Conservation (phyloP, 176 grass and related monocot species). For the Oryza australiensis region DNA sequence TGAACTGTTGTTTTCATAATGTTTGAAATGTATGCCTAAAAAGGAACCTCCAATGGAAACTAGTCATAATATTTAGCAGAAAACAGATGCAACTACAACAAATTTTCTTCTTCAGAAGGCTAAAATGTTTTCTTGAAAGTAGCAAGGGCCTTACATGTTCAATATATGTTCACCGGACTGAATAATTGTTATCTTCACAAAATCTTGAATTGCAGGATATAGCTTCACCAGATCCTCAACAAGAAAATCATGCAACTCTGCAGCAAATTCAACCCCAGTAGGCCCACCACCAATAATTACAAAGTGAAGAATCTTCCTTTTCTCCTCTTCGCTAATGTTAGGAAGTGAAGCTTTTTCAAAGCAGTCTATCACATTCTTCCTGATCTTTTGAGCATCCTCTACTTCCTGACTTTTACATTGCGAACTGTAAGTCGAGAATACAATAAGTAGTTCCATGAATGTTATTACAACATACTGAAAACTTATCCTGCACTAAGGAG, state of each 20-base stretch:
- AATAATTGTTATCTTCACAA: conserved; percentile 92
- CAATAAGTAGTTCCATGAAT: conserved; percentile 20
- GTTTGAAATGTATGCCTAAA: not conserved
- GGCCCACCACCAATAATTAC: conserved; percentile 94
- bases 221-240: conserved; percentile 86
- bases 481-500: not conserved
- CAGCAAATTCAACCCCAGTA: conserved; percentile 97
- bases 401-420: conserved; percentile 66
- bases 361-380: conserved; percentile 75
- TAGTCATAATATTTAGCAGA: not conserved
- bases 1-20: conserved; percentile 7
- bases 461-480: not conserved
- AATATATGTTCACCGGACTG: conserved; percentile 85
- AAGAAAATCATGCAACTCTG: conserved; percentile 96
- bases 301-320: conserved; percentile 79
- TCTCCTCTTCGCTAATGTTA: conserved; percentile 69
- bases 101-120: not conserved
- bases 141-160: conserved; percentile 74
- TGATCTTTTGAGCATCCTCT: conserved; percentile 88
- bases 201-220: conserved; percentile 64
- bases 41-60: not conserved
- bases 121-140: not conserved
- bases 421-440: conserved; percentile 15
- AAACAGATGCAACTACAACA: not conserved
- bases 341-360: conserved; percentile 88